Evolutionary conservation across 2,329 filamentous ascomycete genomes (phyloP), one percentile per base, ranked within the genome.

Genomic region (Xylaria multiplex): DNA sequence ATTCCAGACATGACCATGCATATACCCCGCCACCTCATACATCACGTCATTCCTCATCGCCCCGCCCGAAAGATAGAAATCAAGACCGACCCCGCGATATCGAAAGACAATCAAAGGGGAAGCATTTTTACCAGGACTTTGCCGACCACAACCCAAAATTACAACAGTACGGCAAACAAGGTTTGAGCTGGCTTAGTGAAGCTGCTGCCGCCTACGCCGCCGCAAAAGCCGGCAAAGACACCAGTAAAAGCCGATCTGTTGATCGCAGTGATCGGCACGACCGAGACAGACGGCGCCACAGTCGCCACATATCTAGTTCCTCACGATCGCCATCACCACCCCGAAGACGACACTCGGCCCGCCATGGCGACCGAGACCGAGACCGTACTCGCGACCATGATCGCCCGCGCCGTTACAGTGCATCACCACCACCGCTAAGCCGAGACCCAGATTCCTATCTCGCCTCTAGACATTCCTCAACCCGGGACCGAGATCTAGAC

Each of bases 191-290:
- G 19, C 54, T 78, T 13, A 63, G 73, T 50, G 73, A 75, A 63
- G 72, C 75, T 0, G 76, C 75, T 14, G 74, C 72, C 2, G 62
- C 74, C 22, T 77, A 76, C 43, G 71, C 74, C 6, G 73, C 76
- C 3, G 62, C 72, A 1, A 71, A 77, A 42, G 68, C 65, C 16
- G 71, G 63, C 32, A 52, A 66, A 52, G 66, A 60, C 30, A 58
- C 19, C 2, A 16, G 5, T 1, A 56, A 54, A 57, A 70, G 62
- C 6, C 71, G 70, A 7, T 74, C 72, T 8, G 54, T 53, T 9
- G 74, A 69, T 59, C 74, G 62, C 32, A 66, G 71, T 5, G 59
- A 62, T 56, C 62, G 61, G 3, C 58, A 64, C 14, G 62, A 66
- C 37, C 71, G 71, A 35, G 64, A 52, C 9, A 61, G 60, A 30